Evolutionary conservation across 2,329 filamentous ascomycete genomes (phyloP).

Genomic region (Pseudogymnoascus sp.): DNA sequence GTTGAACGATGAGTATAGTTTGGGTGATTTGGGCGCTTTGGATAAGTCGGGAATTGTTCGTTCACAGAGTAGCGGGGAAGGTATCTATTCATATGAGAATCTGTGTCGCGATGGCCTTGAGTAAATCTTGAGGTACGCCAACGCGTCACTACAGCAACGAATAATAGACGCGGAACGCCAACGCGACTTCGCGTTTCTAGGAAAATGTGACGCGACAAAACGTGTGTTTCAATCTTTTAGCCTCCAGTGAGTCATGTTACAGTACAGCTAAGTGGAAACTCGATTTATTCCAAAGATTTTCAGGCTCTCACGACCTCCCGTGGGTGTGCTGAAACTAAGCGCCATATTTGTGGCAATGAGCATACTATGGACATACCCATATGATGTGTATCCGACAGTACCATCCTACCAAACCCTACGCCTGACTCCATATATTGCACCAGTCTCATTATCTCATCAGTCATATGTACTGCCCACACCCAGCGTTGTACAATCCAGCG

Average conservation of each 20-base stretch:
- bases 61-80: background rate
- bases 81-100: constrained; percentile 4
- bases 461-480: background rate
- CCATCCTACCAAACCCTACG: constrained; percentile 6
- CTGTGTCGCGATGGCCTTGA: background rate
- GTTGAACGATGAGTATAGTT: background rate
- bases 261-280: constrained; percentile 1
- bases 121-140: background rate
- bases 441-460: background rate
- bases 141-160: constrained; percentile 7
- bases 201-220: constrained; percentile 2
- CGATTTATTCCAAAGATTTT: background rate
- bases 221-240: background rate
- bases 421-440: background rate
- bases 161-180: constrained; percentile 1
- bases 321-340: constrained; percentile 3
- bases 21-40: background rate
- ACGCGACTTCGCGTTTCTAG: constrained; percentile 2
- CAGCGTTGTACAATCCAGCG: background rate
- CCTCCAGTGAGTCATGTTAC: constrained; percentile 1
- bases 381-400: background rate
- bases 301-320: background rate
- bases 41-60: background rate
- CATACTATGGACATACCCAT: background rate
- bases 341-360: background rate